Evolutionary conservation across 257 asterid species (phyloP), one percentile per base, ranked within the genome.

Genomic region (Scutellaria baicalensis): DNA sequence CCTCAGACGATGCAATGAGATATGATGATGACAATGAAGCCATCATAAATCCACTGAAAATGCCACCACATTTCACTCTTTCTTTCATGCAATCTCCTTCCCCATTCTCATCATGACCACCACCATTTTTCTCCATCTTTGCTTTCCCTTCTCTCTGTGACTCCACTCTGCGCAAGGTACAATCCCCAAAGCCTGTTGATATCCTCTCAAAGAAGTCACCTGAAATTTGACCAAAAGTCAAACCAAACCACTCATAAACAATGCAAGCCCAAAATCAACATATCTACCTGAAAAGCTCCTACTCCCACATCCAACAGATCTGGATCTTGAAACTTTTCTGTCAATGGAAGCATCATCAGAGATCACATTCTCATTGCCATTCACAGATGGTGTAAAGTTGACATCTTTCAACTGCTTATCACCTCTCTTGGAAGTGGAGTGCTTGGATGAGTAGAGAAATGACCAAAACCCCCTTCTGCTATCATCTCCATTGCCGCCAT

Each of bases 81-180:
- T 80, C 86, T 11, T 81, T 83, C 14, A 71, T 81, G 74, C 78
- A 71, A 62, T 70, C 86, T 1, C 4, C 33, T 1, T 27, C 33
- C 33, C 33, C 4, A 27, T 27, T 27, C 3, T 67, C 62, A n/a
- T n/a, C n/a, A n/a, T n/a, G n/a, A n/a, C n/a, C n/a, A 0, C 72
- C 66, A 43, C 80, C 62, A 59, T 64, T 75, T 8, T 49, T 70
- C n/a, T 69, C 64, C 20, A 77, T 69, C 42, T 79, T 84, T 0
- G 39, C 14, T 61, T 77, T 80, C 31, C 84, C 91, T 79, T 87
- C 91, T 16, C 92, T 85, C 10, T 82, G 92, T 3, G 93, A 87
- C 75, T 84, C 93, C 1, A 93, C 97, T 72, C 98, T 86, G 38
- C 96, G 80, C 36, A 93, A 80, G 14, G 97, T 84, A 52, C 97